Evolutionary conservation across 192 early-diverging fungal species (phyloP), one percentile per base, ranked within the genome.

Genomic region (Dissophora ornata): DNA sequence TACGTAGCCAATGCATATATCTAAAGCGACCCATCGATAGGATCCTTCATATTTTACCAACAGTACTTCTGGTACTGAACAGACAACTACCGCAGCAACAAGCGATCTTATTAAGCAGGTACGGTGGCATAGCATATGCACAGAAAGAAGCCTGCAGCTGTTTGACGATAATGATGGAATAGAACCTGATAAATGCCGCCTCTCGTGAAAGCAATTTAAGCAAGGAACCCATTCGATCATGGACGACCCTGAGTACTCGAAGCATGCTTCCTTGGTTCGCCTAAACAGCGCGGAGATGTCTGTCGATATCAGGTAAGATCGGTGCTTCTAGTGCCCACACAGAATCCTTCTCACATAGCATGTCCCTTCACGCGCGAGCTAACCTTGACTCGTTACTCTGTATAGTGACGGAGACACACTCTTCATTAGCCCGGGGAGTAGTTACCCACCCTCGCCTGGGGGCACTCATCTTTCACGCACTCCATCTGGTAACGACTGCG

Each of bases 381-480:
- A 45, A 58, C 45, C 57, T 25, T 45, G 29, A 21, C 24, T n/a
- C 28, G 41, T 18, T 24, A 58, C 22, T 55, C 41, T 15, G 40
- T 44, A 29, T 36, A 58, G 42, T 19, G 28, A 45, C n/a, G 42
- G 57, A 58, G 25, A 32, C 42, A 45, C 57, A 29, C 57, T 28
- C 24, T n/a, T 11, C 29, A 44, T 21, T 36, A 42, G 22, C 19
- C 57, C 22, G 12, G 40, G 15, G 19, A 58, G 42, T 51, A 51
- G 49, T 51, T 28, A 28, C 49, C 49, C 45, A 46, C 45, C 45
- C 45, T 46, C 45, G 19, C 45, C 45, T 19, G 19, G 45, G 19
- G 18, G 45, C 45, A n/a, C 45, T 4, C 19, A 56, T 11, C 26
- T 22, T 38, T 38, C 54, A 40, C 36, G 6, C 26, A 30, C 34